Percentiles rank a stretch among this genome's conserved stretches.
Evolutionary conservation across 2,329 filamentous ascomycete genomes (phyloP).

Genomic region (Colletotrichum musae): DNA sequence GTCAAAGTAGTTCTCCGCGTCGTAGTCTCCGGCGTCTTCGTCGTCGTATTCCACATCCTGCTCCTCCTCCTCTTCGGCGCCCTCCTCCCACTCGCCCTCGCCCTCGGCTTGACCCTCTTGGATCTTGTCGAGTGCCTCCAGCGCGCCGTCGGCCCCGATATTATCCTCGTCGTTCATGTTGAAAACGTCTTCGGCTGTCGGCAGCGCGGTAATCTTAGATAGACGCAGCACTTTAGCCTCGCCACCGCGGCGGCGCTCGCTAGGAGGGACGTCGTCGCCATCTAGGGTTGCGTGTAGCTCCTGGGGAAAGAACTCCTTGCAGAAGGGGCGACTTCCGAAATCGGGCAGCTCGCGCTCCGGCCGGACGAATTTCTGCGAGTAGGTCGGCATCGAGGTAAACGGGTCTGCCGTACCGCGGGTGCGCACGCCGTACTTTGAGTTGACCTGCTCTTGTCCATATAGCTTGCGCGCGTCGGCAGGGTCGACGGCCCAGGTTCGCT

Average conservation of each 20-base stretch:
- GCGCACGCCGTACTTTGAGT: slow-evolving; percentile 67
- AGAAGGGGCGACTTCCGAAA: slow-evolving; percentile 65
- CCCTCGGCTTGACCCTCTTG: slow-evolving; percentile 66
- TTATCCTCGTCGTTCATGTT: slow-evolving; percentile 51
- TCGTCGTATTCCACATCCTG: slow-evolving; percentile 69
- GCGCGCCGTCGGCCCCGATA: slow-evolving; percentile 48
- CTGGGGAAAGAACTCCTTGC: slow-evolving; percentile 67
- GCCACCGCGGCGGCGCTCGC: slow-evolving; percentile 42
- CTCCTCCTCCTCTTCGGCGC: slow-evolving; percentile 61
- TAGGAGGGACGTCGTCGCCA: slow-evolving; percentile 55
- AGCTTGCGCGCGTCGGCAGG: slow-evolving; percentile 56
- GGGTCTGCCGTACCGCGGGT: slow-evolving; percentile 71
- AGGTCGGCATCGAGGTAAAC: slow-evolving; percentile 71
- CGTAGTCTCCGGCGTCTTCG: slow-evolving; percentile 73
- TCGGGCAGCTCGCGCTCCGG: slow-evolving; percentile 69
- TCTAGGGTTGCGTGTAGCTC: slow-evolving; percentile 71
- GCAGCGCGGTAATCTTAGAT: slow-evolving; percentile 62
- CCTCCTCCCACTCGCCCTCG: slow-evolving; percentile 62
- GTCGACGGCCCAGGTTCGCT: slow-evolving; percentile 51
- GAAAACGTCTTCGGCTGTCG: slow-evolving; percentile 67
- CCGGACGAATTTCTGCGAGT: slow-evolving; percentile 68
- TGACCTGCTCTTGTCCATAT: slow-evolving; percentile 73
- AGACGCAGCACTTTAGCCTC: slow-evolving; percentile 64
- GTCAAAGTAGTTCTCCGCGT: slow-evolving; percentile 74
- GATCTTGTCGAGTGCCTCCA: slow-evolving; percentile 62